Conservation (phyloP, 176 grass and related monocot species). For the Oryza glumipatula region DNA sequence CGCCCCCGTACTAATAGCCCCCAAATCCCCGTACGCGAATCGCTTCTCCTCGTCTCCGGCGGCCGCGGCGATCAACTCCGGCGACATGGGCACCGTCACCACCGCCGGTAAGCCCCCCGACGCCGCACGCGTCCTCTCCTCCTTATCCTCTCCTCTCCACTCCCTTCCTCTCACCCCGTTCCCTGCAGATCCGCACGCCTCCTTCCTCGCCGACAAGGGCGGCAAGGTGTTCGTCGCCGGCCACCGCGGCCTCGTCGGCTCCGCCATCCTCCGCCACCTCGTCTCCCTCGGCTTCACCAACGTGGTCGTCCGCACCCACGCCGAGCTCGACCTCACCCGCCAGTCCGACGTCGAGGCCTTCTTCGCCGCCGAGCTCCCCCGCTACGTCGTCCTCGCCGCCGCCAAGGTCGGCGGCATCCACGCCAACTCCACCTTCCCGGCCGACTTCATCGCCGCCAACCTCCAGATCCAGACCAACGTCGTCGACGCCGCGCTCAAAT, state of each 20-base stretch:
- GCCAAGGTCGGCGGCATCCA: conserved; percentile 92
- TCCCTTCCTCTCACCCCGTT: not conserved
- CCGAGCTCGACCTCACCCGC: conserved; percentile 74
- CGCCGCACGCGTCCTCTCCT: too few relatives aligned
- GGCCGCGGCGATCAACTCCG: conserved; percentile 1
- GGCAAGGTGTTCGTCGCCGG: conserved; percentile 76
- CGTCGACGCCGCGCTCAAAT: conserved; percentile 65
- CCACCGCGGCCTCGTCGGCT: conserved; percentile 74
- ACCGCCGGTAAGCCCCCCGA: conserved; percentile 28
- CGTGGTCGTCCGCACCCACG: conserved; percentile 61
- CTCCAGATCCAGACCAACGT: conserved; percentile 94
- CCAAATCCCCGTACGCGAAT: not conserved
- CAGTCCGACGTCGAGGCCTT: conserved; percentile 72
- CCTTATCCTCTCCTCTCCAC: too few relatives aligned
- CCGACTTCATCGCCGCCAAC: conserved; percentile 80
- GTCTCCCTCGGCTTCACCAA: conserved; percentile 61
- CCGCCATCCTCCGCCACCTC: conserved; percentile 62
- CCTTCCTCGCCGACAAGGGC: conserved; percentile 67
- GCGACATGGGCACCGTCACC: conserved; percentile 47
- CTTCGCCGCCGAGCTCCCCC: conserved; percentile 65
- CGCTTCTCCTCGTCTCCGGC: conserved; percentile 9
- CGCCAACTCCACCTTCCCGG: conserved; percentile 78
- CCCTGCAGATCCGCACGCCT: conserved; percentile 39
- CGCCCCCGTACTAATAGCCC: not conserved
- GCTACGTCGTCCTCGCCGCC: conserved; percentile 71